These are phyloP conservation scores for Rhodamnia rubescens DNA, from an alignment of 345 rosid species.

Conservation along the genomic window DNA sequence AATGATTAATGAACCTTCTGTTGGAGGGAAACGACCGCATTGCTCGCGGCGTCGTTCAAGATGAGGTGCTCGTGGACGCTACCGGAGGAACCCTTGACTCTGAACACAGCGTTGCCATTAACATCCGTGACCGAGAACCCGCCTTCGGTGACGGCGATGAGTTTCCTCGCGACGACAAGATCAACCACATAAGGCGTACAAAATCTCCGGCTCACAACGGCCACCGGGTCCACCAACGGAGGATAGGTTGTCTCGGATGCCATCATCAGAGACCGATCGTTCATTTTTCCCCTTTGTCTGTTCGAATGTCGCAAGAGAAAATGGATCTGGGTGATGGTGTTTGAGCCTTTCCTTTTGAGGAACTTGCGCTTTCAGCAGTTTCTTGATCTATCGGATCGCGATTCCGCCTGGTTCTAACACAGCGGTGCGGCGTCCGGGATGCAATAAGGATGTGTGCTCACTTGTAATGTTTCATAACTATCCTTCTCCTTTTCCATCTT, in stretches of 20 bases:
- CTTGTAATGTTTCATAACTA: background rate
- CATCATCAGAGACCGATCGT: background rate
- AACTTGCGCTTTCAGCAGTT: background rate
- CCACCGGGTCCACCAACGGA: conserved; percentile 2
- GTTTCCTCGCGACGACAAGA: conserved; percentile 4
- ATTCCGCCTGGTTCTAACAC: background rate
- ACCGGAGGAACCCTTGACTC: conserved; percentile 6
- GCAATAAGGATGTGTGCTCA: background rate
- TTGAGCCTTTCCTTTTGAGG: background rate
- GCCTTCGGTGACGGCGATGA: conserved; percentile 1
- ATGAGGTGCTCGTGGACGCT: conserved; percentile 17
- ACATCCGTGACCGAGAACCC: conserved; percentile 11
- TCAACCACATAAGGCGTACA: conserved; percentile 17
- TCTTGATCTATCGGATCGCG: background rate
- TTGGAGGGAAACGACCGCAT: conserved; percentile 17
- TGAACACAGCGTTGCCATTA: conserved; percentile 18
- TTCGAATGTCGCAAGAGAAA: background rate
- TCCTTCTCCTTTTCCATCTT: background rate
- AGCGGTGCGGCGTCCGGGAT: background rate
- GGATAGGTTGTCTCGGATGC: background rate
- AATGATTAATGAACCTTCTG: conserved; percentile 17
- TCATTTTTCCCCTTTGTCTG: background rate
- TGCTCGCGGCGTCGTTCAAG: conserved; percentile 17
- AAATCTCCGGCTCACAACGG: conserved; percentile 20
- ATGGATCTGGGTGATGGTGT: background rate